Percentiles rank a stretch among this genome's conserved stretches.
Evolutionary conservation across 2,329 filamentous ascomycete species (phyloP).

Genomic region (Colletotrichum sp.): DNA sequence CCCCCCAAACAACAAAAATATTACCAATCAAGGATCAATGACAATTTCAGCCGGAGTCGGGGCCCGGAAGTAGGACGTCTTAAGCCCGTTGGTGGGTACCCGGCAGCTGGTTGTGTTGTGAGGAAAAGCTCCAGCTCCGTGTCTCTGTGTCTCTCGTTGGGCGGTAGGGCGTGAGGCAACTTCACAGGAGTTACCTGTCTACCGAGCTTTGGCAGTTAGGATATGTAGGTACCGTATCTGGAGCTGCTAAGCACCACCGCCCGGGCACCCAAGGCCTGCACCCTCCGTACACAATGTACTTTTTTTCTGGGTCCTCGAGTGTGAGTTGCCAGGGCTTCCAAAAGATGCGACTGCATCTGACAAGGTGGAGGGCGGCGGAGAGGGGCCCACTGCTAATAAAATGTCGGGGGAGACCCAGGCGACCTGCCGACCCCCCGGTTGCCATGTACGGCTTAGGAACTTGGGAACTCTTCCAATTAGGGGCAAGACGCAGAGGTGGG

Average conservation of each 20-base stretch:
- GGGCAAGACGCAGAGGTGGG: background rate
- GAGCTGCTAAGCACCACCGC: background rate
- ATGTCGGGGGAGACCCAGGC: background rate
- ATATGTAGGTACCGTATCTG: conserved; percentile 14
- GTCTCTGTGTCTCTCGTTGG: background rate
- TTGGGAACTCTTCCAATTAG: background rate
- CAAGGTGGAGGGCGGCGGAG: background rate
- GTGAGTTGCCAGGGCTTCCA: background rate
- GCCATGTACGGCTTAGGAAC: background rate
- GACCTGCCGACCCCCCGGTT: background rate
- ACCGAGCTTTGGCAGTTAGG: background rate
- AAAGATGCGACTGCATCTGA: background rate
- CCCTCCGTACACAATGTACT: background rate
- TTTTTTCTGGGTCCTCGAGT: background rate
- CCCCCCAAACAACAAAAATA: background rate
- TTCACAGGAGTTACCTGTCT: background rate
- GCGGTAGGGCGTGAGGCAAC: background rate
- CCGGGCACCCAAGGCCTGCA: background rate
- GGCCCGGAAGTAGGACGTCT: conserved; percentile 12
- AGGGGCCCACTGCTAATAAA: background rate
- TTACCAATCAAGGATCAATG: conserved; percentile 17
- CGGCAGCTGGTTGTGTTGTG: background rate
- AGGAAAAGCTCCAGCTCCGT: background rate
- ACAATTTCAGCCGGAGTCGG: background rate
- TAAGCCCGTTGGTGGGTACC: conserved; percentile 9